Evolutionary conservation across 768 basidiomycete species (phyloP), one percentile per base, ranked within the genome.

Genomic region (Mycena haematopus): DNA sequence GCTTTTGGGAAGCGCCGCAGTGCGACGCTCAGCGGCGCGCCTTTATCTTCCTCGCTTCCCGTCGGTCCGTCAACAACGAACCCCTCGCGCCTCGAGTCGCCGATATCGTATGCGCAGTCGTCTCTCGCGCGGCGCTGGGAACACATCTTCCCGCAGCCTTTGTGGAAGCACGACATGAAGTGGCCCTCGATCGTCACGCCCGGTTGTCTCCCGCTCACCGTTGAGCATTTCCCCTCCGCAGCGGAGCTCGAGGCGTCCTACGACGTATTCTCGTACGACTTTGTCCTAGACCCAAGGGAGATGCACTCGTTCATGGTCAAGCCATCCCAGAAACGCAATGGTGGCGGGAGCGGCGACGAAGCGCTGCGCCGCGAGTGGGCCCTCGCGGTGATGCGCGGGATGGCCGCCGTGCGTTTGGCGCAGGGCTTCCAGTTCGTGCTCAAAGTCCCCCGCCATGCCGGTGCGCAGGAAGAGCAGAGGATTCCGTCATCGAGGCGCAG

Each of bases 361-460:
- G 85, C 88, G 19, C 69, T 84, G 40, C 84, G 90, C 7, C 82
- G 84, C 24, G 86, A 84, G 6, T 92, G 90, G 89, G 92, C 91
- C 0, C 74, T 92, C 24, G 85, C 82, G 2, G 89, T 93, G 19
- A 93, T 99, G 91, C 86, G 90, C 27, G 94, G 92, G 35, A 96
- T 99, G 92, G 93, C 93, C 1, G 94, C 92, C 4, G 89, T 97
- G 47, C 84, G 96, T 24, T 82, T 99, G 14, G 88, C 92, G 14
- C 95, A 98, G 74, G 96, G 96, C 22, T 99, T 98, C 75, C 96
- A 98, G 72, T 93, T 98, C 69, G 86, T 97, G 22, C 77, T 95
- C 19, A 80, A 82, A 24, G 81, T 85, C 10, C 74, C 70, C 13
- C 66, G 64, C 13, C 73, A 74, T 53, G 68, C 70, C 31, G 68